Conservation (phyloP, 2,329 filamentous ascomycete species). For the Thielaviopsis musarum region DNA sequence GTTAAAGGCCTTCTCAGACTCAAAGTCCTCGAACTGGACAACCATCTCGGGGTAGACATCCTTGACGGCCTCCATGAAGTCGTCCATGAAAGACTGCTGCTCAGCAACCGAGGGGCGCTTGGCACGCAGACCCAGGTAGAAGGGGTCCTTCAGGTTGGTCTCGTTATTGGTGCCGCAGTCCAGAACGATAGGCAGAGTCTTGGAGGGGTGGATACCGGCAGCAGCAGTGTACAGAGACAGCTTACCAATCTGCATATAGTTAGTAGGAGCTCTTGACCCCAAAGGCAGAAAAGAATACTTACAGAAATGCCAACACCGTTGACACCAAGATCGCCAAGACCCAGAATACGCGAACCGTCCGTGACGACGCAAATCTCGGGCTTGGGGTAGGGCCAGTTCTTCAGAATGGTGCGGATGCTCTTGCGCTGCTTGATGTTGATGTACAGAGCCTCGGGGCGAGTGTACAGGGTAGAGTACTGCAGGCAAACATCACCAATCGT, state of each 20-base stretch:
- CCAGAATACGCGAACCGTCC: conserved; percentile 82
- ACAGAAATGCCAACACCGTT: conserved; percentile 96
- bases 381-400: conserved; percentile 79
- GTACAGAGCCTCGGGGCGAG: conserved; percentile 87
- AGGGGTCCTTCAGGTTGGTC: conserved; percentile 46
- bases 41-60: conserved; percentile 52
- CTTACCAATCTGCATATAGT: conserved; percentile 55
- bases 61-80: conserved; percentile 83
- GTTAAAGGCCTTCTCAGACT: conserved; percentile 80
- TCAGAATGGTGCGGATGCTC: conserved; percentile 71
- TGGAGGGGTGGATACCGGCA: conserved; percentile 81
- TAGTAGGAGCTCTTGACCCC: neutral
- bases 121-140: conserved; percentile 81
- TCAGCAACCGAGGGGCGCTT: conserved; percentile 63
- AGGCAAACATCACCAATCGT: conserved; percentile 93
- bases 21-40: conserved; percentile 95
- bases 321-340: conserved; percentile 85
- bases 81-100: conserved; percentile 85
- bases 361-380: conserved; percentile 96
- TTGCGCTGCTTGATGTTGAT: conserved; percentile 90
- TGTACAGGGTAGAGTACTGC: conserved; percentile 91
- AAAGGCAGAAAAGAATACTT: conserved; percentile 21
- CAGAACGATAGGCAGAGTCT: conserved; percentile 56
- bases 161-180: conserved; percentile 53
- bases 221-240: conserved; percentile 88